Conservation (phyloP, 352 stramenopile genomes). For the Phytophthora ohioensis region DNA sequence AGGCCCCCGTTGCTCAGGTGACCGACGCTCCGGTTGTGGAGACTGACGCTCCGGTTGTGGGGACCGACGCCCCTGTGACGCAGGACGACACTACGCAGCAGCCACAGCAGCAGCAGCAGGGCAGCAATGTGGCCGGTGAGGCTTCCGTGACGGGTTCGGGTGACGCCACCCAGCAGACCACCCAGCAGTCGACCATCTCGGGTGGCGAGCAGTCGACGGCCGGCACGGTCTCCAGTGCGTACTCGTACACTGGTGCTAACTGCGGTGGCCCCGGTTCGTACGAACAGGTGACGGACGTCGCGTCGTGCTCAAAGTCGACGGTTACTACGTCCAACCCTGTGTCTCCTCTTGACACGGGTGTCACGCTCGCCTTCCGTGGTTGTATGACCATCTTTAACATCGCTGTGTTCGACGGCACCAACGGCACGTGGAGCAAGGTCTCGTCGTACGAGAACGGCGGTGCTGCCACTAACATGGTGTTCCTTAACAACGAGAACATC, state of each 20-base stretch:
- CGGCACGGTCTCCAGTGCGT: conserved; percentile 49
- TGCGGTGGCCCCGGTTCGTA: conserved; percentile 66
- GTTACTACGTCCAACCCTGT: conserved; percentile 54
- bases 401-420: conserved; percentile 69
- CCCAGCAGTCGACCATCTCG: conserved; percentile 27
- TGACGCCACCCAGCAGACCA: conserved; percentile 29
- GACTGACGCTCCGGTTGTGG: conserved; percentile 17
- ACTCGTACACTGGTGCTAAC: conserved; percentile 67
- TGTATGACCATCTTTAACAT: conserved; percentile 80
- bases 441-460: conserved; percentile 72
- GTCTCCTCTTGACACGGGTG: conserved; percentile 70
- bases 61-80: conserved; percentile 2
- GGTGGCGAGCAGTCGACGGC: conserved; percentile 41
- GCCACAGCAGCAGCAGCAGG: conserved; percentile 17
- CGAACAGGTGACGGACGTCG: conserved; percentile 76
- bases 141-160: conserved; percentile 9
- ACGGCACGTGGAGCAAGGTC: conserved; percentile 58
- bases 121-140: conserved; percentile 21
- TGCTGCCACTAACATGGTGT: conserved; percentile 72
- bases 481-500: conserved; percentile 88
- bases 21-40: conserved; percentile 1
- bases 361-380: conserved; percentile 73
- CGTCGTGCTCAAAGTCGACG: conserved; percentile 56
- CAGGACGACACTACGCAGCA: too few species aligned
- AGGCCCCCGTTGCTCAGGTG: conserved; percentile 2